Evolutionary conservation across 345 rosid species (phyloP), one percentile per base, ranked within the genome.

Genomic region (Citrus mangshanensis): DNA sequence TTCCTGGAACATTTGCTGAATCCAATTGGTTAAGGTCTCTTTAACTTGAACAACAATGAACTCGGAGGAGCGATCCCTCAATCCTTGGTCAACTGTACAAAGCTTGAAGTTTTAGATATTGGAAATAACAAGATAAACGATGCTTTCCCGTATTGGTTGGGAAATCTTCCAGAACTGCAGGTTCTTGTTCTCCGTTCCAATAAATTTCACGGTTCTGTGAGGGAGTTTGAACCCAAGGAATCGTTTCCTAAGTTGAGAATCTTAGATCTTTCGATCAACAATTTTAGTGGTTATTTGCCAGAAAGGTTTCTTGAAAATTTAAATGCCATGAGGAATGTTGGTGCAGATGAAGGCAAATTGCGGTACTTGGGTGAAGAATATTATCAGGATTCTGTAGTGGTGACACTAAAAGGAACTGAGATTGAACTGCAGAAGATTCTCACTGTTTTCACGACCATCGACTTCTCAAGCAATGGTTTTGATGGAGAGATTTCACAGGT

Each of bases 391-490:
- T 61, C 79, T 0, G 21, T 75, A 69, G 24, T 6, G 18, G 24
- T 78, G 51, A 27, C 58, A 0, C 34, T 79, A 2, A 83, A 79
- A 72, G 82, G 85, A 32, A 7, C 5, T 27, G 2, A 38, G 28
- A 35, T 74, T 25, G 16, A 25, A 49, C 1, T 62, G 7, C 32
- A 28, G 34, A 62, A n/a, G 38, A 69, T 82, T 22, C 63, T 40
- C 6, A 32, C n/a, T 12, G 13, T 69, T 22, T 69, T 81, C 27
- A 40, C 38, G 4, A 70, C 61, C 27, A 38, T 82, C 16, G 73
- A 82, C 34, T 75, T 82, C 35, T 74, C 76, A 67, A 67, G 27
- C 13, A 81, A 81, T 10, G 8, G 25, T 5, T 76, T 81, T 18
- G n/a, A 58, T 38, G 84, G 81, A 18, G 42, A 10, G 9, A 73